Base-by-base conservation (phyloP, 2,329 filamentous ascomycete species). In the Ilyonectria destructans region DNA sequence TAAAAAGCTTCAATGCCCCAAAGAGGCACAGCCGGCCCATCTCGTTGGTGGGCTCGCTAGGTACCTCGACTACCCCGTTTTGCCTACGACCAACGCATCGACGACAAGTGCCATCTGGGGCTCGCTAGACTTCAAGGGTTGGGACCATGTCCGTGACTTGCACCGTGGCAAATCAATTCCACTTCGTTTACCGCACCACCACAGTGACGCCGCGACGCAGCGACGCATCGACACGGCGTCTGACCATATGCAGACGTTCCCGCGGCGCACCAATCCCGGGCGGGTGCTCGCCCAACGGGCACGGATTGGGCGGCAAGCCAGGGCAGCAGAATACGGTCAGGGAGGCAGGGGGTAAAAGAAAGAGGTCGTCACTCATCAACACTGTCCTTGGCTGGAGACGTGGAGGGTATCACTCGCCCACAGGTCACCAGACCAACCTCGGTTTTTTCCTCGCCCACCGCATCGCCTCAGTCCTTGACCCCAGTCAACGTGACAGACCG, bases 1-100 rank as follows among this genome's bases (percentile, higher is more conserved):
- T 82, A 82, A 80, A 79, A 78, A 72, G 70, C 75, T 69, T 72
- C 64, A 69, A 77, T 76, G 75, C 69, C 74, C 73, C 70, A 75
- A 75, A 72, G 71, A 72, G 78, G 79, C 79, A 79, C 77, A 79
- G 77, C 74, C 72, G 69, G 59, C 68, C 71, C 72, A 74, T 73
- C 65, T 73, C 65, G 73, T 72, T 76, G 75, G 75, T 68, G 62
- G 62, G 65, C 71, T 63, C 52, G 69, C 69, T 68, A 70, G 69
- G 74, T 59, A 77, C 73, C 51, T 70, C 62, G 65, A 64, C 59
- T 70, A 67, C 69, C 71, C 56, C 56, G 70, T 69, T 74, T 67
- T 65, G 55, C 70, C 69, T 63, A 48, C 62, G 40, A 64, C 61
- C 62, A 65, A 56, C 64, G 49, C 62, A 69, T 57, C 26, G 26